A percentile compares a stretch with the other conserved stretches of the same genome.
Evolutionary conservation across 176 grass and related monocot species (phyloP).

Genomic region (Oryza nivara): DNA sequence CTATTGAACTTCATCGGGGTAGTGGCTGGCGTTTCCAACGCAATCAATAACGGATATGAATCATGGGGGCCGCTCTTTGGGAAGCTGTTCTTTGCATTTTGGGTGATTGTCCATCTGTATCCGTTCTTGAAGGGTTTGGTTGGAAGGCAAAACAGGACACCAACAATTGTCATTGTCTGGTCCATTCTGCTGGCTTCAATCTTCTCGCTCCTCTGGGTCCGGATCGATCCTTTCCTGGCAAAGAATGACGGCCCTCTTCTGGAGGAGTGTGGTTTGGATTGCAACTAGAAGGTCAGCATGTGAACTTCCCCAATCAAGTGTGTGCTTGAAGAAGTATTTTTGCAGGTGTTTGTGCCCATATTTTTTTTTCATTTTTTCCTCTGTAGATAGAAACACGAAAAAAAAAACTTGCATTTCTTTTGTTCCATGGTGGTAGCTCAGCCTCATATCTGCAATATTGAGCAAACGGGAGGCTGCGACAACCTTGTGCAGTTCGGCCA

Average conservation of each 20-base stretch:
- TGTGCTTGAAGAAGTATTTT: constrained; percentile 49
- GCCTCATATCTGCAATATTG: constrained; percentile 58
- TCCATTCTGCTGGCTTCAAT: constrained; percentile 78
- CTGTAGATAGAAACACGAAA: constrained; percentile 55
- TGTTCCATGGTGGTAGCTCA: constrained; percentile 53
- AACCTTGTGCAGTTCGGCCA: constrained; percentile 63
- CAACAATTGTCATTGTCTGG: constrained; percentile 78
- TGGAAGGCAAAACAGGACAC: constrained; percentile 70
- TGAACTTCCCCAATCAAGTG: constrained; percentile 33
- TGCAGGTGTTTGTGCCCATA: constrained; percentile 57
- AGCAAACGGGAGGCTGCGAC: constrained; percentile 47
- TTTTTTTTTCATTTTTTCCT: constrained; percentile 36
- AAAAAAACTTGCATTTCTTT: constrained; percentile 42
- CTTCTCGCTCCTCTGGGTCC: constrained; percentile 70
- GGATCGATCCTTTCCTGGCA: constrained; percentile 64
- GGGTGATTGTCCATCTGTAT: constrained; percentile 78
- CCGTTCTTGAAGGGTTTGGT: constrained; percentile 79
- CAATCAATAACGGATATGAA: constrained; percentile 75
- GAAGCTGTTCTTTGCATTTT: constrained; percentile 78
- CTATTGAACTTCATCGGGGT: constrained; percentile 72
- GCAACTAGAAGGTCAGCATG: constrained; percentile 45
- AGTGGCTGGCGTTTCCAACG: constrained; percentile 62
- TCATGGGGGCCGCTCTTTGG: constrained; percentile 77
- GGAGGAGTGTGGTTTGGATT: constrained; percentile 60
- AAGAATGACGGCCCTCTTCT: constrained; percentile 50